Evolutionary conservation across 2,329 filamentous ascomycete species (phyloP).

Genomic region (Apiospora pterosperma): DNA sequence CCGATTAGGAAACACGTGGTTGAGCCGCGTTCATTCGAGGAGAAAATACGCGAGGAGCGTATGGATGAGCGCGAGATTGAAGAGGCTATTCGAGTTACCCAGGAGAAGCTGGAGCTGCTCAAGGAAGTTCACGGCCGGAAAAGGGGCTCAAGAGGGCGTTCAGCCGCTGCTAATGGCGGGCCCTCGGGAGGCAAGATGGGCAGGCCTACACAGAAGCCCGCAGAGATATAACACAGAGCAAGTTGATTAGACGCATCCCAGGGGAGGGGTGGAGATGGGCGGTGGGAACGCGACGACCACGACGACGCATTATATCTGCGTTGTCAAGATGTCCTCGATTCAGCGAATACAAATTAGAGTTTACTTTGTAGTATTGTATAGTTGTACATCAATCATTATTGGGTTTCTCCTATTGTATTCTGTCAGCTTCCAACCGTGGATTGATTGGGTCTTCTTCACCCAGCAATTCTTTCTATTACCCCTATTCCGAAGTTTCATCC

Average conservation of each 20-base stretch:
- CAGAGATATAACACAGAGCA: background rate
- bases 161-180: background rate
- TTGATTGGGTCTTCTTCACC: too few species aligned
- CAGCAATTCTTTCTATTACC: background rate
- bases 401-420: background rate
- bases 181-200: background rate
- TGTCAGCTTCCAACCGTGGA: background rate
- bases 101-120: slow-evolving; percentile 75
- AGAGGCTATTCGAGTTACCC: slow-evolving; percentile 80
- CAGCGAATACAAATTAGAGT: slow-evolving; percentile 3
- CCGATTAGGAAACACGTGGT: slow-evolving; percentile 44
- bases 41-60: slow-evolving; percentile 53
- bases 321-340: background rate
- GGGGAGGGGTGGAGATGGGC: background rate
- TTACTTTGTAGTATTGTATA: slow-evolving; percentile 3
- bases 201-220: background rate
- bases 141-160: background rate
- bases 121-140: slow-evolving; percentile 37
- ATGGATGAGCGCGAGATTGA: slow-evolving; percentile 73
- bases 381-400: background rate
- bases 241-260: background rate
- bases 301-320: background rate
- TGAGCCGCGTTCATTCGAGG: slow-evolving; percentile 56
- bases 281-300: background rate
- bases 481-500: background rate